These are phyloP conservation scores for Ustilago sp. DNA, from an alignment of 1,284 basidiomycete genomes.

Conservation along the genomic window DNA sequence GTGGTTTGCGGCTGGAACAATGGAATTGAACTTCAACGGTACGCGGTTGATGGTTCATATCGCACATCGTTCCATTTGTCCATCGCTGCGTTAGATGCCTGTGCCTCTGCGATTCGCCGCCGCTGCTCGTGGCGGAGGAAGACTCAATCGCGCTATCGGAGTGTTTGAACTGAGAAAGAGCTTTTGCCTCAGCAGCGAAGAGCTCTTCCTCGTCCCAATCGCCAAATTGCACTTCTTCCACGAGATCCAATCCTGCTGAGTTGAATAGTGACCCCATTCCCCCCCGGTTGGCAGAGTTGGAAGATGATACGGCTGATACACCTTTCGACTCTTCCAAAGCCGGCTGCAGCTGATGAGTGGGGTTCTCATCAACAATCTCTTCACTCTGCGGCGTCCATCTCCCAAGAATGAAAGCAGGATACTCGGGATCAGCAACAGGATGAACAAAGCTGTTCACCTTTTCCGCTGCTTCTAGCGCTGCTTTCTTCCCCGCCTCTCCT, in stretches of 20 bases:
- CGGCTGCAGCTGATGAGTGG: conserved; percentile 30
- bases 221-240: conserved; percentile 61
- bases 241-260: conserved; percentile 52
- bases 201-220: conserved; percentile 56
- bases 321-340: background rate
- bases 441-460: conserved; percentile 23
- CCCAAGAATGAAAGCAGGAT: conserved; percentile 47
- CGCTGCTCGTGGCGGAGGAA: background rate
- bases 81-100: conserved; percentile 60
- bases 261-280: conserved; percentile 14
- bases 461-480: conserved; percentile 36
- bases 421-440: conserved; percentile 41
- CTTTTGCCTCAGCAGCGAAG: conserved; percentile 41
- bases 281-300: conserved; percentile 1
- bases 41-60: conserved; percentile 57
- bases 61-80: conserved; percentile 62
- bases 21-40: conserved; percentile 62
- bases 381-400: conserved; percentile 46
- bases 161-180: conserved; percentile 14
- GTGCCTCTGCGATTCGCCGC: conserved; percentile 28
- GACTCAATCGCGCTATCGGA: conserved; percentile 7
- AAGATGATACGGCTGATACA: conserved; percentile 6
- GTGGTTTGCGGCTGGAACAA: conserved; percentile 44
- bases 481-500: conserved; percentile 35
- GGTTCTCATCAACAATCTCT: conserved; percentile 39